Evolutionary conservation across 495 filamentous ascomycete genomes (phyloP), one percentile per base, ranked within the genome.

Genomic region (Hyaloscypha hepaticicola): DNA sequence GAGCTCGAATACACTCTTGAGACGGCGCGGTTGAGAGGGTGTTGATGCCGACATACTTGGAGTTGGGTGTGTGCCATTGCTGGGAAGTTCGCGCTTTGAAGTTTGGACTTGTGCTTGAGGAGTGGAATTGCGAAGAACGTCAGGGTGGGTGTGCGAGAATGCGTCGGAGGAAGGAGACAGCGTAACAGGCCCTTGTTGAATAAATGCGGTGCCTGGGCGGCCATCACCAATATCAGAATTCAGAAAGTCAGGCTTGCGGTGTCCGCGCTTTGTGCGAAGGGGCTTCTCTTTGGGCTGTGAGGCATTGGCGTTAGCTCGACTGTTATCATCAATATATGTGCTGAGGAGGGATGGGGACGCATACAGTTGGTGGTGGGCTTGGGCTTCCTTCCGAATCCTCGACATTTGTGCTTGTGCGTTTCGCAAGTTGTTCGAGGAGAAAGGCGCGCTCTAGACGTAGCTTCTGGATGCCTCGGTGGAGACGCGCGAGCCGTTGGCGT

Each of bases 391-490:
- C 89, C 22, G 87, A 89, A 68, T 89, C 88, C 67, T 90, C 88
- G 22, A 87, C 83, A 70, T 89, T 88, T 73, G 89, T 87, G 72
- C 92, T 91, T 65, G 92, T 96, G 58, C 91, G 84, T 70, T 92
- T 92, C 56, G 89, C 82, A 2, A 98, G 81, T 66, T 92, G 90
- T 70, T 98, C 92, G 12, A 97, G 87, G 31, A 98, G 83, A 72
- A 97, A 93, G 33, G 88, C 92, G 72, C 82, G 88, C 77, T 97
- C 93, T 1, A 98, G 83, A 41, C 96, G 89, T 84, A 94, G 88
- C 77, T 97, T 97, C 64, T 93, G 85, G 68, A 97, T 87, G 69
- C 87, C 88, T 52, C 92, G 86, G 74, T 88, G 85, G 55, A 93
- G 82, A 45, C 96, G 92, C n/a, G 79, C 81, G 50, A 94, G 88